A percentile compares a stretch with the other conserved stretches of the same genome.
Evolutionary conservation across 257 asterid species (phyloP).

Genomic region (Capsicum chinense): DNA sequence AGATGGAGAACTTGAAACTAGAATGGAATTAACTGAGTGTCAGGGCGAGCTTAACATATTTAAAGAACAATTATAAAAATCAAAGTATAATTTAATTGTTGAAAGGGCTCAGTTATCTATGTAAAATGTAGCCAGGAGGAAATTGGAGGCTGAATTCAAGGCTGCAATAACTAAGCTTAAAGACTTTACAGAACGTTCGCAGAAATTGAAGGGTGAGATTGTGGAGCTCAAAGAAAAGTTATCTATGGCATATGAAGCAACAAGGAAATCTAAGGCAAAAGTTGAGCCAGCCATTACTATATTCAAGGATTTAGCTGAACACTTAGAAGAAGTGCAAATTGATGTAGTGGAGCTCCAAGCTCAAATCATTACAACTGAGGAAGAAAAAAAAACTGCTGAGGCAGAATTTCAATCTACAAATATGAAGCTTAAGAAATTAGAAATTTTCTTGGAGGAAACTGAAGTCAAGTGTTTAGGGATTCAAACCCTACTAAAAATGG

Average conservation of each 20-base stretch:
- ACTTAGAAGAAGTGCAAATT: slow-evolving; percentile 52
- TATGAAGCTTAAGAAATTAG: slow-evolving; percentile 46
- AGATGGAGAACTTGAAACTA: slow-evolving; percentile 48
- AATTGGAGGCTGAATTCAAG: slow-evolving; percentile 50
- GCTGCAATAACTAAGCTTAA: slow-evolving; percentile 20
- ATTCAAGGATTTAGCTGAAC: slow-evolving; percentile 56
- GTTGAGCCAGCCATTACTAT: slow-evolving; percentile 14
- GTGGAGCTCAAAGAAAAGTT: slow-evolving; percentile 43
- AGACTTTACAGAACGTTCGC: slow-evolving; percentile 41
- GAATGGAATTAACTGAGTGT: slow-evolving; percentile 49
- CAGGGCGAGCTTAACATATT: slow-evolving; percentile 51
- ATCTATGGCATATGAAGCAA: slow-evolving; percentile 17
- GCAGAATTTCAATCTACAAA: slow-evolving; percentile 48
- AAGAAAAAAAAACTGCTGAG: slow-evolving; percentile 53
- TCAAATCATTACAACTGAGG: slow-evolving; percentile 53
- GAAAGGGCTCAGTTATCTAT: slow-evolving; percentile 28
- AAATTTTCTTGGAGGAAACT: slow-evolving; percentile 53
- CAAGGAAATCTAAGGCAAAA: slow-evolving; percentile 19
- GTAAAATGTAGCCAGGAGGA: slow-evolving; percentile 32
- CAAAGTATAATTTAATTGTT: slow-evolving; percentile 15
- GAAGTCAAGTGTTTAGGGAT: slow-evolving; percentile 44
- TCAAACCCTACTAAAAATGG: slow-evolving; percentile 47
- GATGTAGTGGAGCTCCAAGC: slow-evolving; percentile 47
- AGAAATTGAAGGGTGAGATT: slow-evolving; percentile 57
- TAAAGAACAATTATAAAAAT: slow-evolving; percentile 33